Conservation (phyloP, 352 stramenopile species). For the Globisporangium polare region DNA sequence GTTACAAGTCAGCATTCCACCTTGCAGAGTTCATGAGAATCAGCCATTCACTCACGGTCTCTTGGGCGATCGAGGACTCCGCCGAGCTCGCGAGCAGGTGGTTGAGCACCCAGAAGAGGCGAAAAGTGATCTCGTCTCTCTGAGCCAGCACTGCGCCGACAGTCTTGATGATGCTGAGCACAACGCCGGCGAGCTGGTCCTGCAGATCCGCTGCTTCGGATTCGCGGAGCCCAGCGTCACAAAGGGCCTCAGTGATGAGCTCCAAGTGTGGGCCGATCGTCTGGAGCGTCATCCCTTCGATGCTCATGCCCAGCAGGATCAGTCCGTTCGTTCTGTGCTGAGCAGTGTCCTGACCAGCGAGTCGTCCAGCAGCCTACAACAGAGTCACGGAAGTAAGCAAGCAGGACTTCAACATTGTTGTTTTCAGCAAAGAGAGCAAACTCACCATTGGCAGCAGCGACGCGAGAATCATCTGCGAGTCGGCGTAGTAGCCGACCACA, state of each 20-base stretch:
- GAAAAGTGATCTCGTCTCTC: conserved; percentile 53
- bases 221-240: conserved; percentile 59
- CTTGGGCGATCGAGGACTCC: conserved; percentile 42
- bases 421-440: background rate
- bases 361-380: conserved; percentile 38
- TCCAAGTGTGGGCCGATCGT: conserved; percentile 62
- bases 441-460: conserved; percentile 69
- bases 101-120: conserved; percentile 79
- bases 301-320: conserved; percentile 74
- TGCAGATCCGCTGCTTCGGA: conserved; percentile 71
- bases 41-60: conserved; percentile 34
- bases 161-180: conserved; percentile 60
- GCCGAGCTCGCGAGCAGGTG: conserved; percentile 59
- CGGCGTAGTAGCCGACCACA: conserved; percentile 66
- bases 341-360: conserved; percentile 70
- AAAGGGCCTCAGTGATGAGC: conserved; percentile 71
- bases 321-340: conserved; percentile 78
- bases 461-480: conserved; percentile 70
- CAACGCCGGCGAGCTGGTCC: conserved; percentile 56
- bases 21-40: too few species aligned
- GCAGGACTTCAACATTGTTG: background rate
- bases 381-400: background rate
- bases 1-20: too few species aligned
- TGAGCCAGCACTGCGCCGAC: conserved; percentile 33
- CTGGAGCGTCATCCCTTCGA: conserved; percentile 66